Conservation (phyloP, 2,329 filamentous ascomycete genomes). For the Penicillium aurantiogriseum region DNA sequence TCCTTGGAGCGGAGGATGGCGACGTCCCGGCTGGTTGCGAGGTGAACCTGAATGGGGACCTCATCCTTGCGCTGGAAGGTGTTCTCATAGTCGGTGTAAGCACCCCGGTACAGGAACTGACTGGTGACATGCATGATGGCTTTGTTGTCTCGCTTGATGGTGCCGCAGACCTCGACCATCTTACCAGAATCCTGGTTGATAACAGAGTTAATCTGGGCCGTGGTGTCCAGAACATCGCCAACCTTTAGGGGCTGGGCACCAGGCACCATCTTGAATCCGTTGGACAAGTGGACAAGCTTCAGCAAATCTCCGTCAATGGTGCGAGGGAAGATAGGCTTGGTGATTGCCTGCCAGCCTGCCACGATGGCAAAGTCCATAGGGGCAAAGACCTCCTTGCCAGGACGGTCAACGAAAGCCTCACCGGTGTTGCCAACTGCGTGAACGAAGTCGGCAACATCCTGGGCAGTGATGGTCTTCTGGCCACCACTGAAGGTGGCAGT, state of each 20-base stretch:
- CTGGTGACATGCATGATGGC: conserved; percentile 98
- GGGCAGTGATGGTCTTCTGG: conserved; percentile 77
- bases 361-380: conserved; percentile 99
- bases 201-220: conserved; percentile 93
- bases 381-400: conserved; percentile 88
- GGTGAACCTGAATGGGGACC: conserved; percentile 88
- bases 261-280: conserved; percentile 96
- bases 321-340: conserved; percentile 97
- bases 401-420: conserved; percentile 93
- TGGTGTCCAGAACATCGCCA: conserved; percentile 87
- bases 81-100: conserved; percentile 92
- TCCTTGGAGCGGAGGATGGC: conserved; percentile 94
- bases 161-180: conserved; percentile 99
- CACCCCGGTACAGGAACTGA: conserved; percentile 93
- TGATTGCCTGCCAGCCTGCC: conserved; percentile 98
- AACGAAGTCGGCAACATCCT: conserved; percentile 98
- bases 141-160: conserved; percentile 77
- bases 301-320: conserved; percentile 94
- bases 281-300: conserved; percentile 94
- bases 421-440: conserved; percentile 97
- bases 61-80: conserved; percentile 98
- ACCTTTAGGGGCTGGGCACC: conserved; percentile 94
- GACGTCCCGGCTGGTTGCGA: conserved; percentile 84
- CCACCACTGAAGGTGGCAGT: conserved; percentile 90
- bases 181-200: conserved; percentile 98